Base-by-base conservation (phyloP, 2,329 filamentous ascomycete genomes). In the Tolypocladium inflatum region DNA sequence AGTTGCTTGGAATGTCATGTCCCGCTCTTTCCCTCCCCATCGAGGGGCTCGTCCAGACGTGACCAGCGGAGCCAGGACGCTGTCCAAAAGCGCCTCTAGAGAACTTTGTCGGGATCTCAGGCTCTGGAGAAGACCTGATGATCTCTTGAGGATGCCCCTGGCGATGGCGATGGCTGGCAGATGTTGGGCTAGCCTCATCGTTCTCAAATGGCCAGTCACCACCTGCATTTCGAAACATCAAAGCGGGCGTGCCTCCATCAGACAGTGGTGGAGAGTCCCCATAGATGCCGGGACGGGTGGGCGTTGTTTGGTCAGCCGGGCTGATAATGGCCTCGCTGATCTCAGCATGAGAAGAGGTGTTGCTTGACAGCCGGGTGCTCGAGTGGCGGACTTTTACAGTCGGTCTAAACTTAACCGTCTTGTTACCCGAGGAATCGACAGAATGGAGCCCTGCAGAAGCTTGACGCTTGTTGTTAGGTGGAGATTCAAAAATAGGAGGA, bases 361-460 rank as follows among this genome's bases (percentile, higher is more conserved):
- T 54, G 51, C 61, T 62, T 10, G 61, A 61, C 35, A 57, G 56
- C 19, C 58, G 57, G 4, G 59, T 57, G 19, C 60, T 54, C 8
- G 64, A 53, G 17, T 59, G 57, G 41, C 61, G 62, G 43, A 63
- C 61, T 10, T 67, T 58, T 4, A 66, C 61, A 11, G 60, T 61
- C 10, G 63, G 48, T 37, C 62, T 65, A 59, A 69, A 68, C 19
- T 64, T 64, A 8, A 67, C 64, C 19, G 64, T 67, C 52, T 67
- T 68, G 59, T 62, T 66, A 15, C 61, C 55, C 3, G 63, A 62
- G 15, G 63, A 64, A 19, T 58, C 57, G 17, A 56, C 59, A n/a
- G 64, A 66, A 23, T 62, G 30, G 2, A 35, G 35, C 15, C 19
- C 17, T 37, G 15, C 9, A n/a, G 21, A 54, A 8, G 10, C 43